A percentile compares a stretch with the other conserved stretches of the same genome.
These are phyloP conservation scores for Boechera divaricarpa DNA, from an alignment of 345 rosid genomes.

Conservation along the genomic window DNA sequence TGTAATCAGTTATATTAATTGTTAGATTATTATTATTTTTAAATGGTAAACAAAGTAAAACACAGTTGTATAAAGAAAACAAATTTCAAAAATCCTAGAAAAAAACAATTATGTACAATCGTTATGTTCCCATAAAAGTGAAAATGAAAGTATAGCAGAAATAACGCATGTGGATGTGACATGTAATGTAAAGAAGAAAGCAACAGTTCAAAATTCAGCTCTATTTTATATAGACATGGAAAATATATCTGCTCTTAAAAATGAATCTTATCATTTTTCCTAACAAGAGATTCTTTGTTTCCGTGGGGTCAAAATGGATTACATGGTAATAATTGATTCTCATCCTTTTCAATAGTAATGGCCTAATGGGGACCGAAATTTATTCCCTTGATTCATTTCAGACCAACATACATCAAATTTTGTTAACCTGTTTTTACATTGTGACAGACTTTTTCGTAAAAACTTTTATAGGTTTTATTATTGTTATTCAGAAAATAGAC, in stretches of 20 bases:
- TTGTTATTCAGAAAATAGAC: not conserved
- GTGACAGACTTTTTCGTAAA: too few relatives aligned
- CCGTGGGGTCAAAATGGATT: not conserved
- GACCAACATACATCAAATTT: not conserved
- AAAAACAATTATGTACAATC: not conserved
- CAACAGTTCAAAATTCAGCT: not conserved
- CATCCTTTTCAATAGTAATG: not conserved
- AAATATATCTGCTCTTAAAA: not conserved
- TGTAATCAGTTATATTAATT: too few relatives aligned
- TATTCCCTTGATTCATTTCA: not conserved
- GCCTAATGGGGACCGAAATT: not conserved
- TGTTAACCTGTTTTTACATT: too few relatives aligned
- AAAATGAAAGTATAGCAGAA: not conserved
- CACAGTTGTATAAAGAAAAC: not conserved
- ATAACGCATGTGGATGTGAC: constrained; percentile 13
- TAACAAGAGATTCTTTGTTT: not conserved
- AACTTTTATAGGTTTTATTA: not conserved
- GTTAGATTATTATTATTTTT: too few relatives aligned
- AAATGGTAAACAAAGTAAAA: not conserved
- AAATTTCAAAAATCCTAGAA: not conserved
- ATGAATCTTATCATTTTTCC: too few relatives aligned
- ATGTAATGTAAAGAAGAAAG: not conserved
- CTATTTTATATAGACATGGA: not conserved
- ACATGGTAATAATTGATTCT: not conserved
- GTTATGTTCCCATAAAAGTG: not conserved